Base-by-base conservation (phyloP, 129 eudicot species). In the Escallonia herrerae region DNA sequence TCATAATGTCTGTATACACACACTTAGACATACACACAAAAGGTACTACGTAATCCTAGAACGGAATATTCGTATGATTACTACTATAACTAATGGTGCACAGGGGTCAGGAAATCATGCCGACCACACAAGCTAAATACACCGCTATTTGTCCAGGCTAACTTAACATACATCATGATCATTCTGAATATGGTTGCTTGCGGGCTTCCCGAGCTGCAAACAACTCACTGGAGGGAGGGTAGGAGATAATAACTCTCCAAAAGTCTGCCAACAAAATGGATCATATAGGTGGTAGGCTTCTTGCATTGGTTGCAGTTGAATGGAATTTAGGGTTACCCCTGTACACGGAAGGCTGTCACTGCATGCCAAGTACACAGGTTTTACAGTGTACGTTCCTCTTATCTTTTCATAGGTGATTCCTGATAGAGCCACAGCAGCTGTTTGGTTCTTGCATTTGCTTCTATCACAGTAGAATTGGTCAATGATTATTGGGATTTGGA, bases 401-500 rank as follows among this genome's bases (percentile, higher is more conserved):
- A 93, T 86, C 61, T 80, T 85, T 75, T 81, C 96, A 33, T 81
- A 93, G 53, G 91, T 77, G 58, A 93, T 83, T 41, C 86, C 95
- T 62, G 98, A 88, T 71, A 91, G 70, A 44, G 96, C 87, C 58
- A 93, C 98, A 3, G 96, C 95, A 1, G 90, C 66, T 43, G 97
- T 82, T 73, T 87, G 90, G 77, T 91, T 91, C 72, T 63, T 79
- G 91, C 97, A 91, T 7, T 15, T 73, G 58, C 85, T 76, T 70
- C 85, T 85, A 83, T 93, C 99, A 65, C 99, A 93, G 63, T 93
- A 93, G 79, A 74, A 93, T 60, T 93, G 99, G 69, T 93, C 96
- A 56, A 93, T 89, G 51, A 93, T 83, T 48, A 93, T 93, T 33
- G 99, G 99, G 33, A 81, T 71, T 79, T 86, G 76, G 15, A 93